Conservation (phyloP, 2,329 filamentous ascomycete genomes). For the Incumbomyces lentus region DNA sequence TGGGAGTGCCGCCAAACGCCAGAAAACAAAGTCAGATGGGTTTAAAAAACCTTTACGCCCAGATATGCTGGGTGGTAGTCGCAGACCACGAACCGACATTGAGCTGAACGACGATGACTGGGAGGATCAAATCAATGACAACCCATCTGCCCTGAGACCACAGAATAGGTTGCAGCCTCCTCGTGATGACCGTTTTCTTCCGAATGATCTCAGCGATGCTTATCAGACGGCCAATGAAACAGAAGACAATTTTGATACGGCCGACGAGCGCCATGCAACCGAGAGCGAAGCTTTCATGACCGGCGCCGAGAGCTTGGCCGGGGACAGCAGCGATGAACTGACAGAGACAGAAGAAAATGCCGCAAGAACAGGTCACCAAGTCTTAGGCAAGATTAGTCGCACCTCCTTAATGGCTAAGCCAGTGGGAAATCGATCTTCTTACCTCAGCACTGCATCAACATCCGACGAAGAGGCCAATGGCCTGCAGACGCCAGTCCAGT, state of each 20-base stretch:
- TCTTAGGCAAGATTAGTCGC: slow-evolving; percentile 28
- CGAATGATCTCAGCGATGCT: slow-evolving; percentile 50
- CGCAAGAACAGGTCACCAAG: slow-evolving; percentile 25
- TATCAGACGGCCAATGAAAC: slow-evolving; percentile 78
- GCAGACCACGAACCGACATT: slow-evolving; percentile 67
- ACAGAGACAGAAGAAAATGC: slow-evolving; percentile 69
- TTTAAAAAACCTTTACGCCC: slow-evolving; percentile 72
- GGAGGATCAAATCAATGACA: slow-evolving; percentile 65
- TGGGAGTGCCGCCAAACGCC: slow-evolving; percentile 41
- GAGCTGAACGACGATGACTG: slow-evolving; percentile 72
- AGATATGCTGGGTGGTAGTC: slow-evolving; percentile 61
- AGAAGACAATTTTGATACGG: slow-evolving; percentile 57
- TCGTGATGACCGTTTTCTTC: slow-evolving; percentile 17
- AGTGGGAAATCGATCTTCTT: slow-evolving; percentile 53
- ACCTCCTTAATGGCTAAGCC: slow-evolving; percentile 37
- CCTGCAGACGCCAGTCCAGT: slow-evolving; percentile 53
- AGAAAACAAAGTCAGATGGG: slow-evolving; percentile 53
- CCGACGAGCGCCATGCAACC: slow-evolving; percentile 66
- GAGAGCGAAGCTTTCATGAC: slow-evolving; percentile 95
- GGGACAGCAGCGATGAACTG: slow-evolving; percentile 65
- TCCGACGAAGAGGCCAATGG: slow-evolving; percentile 66
- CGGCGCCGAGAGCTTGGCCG: slow-evolving; percentile 61
- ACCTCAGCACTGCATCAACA: slow-evolving; percentile 79
- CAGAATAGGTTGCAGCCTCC: slow-evolving; percentile 19
- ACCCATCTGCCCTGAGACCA: slow-evolving; percentile 22